These are phyloP conservation scores for Heracleum sosnowskyi DNA, from an alignment of 129 eudicot species.

Conservation along the genomic window DNA sequence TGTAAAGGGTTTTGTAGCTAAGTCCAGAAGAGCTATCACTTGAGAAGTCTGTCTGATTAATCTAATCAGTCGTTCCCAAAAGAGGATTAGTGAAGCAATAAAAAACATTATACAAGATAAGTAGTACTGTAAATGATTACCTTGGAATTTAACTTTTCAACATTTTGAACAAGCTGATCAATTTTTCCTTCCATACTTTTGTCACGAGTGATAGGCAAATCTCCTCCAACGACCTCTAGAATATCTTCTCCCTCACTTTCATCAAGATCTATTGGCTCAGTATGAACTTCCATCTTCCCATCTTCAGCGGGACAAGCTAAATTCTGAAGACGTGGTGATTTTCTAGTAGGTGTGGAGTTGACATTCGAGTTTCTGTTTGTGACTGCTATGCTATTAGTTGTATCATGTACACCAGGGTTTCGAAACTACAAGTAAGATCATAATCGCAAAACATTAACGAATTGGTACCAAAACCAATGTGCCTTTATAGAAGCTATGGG, in stretches of 20 bases:
- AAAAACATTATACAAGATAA: neutral
- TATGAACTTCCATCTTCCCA: neutral
- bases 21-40: conserved; percentile 3
- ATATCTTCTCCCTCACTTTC: conserved; percentile 6
- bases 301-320: neutral
- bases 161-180: conserved; percentile 5
- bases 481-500: neutral
- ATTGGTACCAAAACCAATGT: neutral
- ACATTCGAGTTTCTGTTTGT: neutral
- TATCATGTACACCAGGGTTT: neutral
- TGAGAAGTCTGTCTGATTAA: neutral
- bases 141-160: conserved; percentile 19
- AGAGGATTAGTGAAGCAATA: neutral
- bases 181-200: conserved; percentile 19
- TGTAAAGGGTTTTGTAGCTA: conserved; percentile 26
- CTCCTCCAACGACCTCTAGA: neutral
- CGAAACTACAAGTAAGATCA: neutral
- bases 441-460: neutral
- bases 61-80: conserved; percentile 10
- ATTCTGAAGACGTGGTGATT: neutral
- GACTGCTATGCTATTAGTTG: neutral
- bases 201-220: neutral
- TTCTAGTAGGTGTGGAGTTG: neutral
- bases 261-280: conserved; percentile 9
- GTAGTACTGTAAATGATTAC: neutral